Percentiles rank a stretch among this genome's conserved stretches.
Conservation (phyloP, 495 filamentous ascomycete genomes). For the Penicillium daleae region DNA sequence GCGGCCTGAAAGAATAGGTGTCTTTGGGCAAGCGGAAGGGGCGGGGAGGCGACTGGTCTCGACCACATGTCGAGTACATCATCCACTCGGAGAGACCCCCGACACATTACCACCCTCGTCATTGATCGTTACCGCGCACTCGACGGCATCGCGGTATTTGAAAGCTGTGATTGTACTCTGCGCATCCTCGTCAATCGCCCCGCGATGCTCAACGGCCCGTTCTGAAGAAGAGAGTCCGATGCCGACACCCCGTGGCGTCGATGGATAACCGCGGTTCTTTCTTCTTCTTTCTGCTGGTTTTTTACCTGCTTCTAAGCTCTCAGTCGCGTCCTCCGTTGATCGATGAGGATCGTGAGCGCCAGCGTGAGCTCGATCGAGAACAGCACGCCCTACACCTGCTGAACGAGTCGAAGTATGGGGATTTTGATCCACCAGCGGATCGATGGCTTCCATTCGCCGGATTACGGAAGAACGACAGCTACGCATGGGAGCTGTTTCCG, state of each 20-base stretch:
- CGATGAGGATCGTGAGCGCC: constrained; percentile 50
- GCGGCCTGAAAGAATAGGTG: constrained; percentile 16
- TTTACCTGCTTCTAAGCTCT: constrained; percentile 54
- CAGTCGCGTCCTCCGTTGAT: constrained; percentile 50
- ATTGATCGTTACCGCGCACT: constrained; percentile 26
- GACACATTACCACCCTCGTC: constrained; percentile 30
- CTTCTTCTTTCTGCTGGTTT: constrained; percentile 52
- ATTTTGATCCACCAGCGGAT: constrained; percentile 63
- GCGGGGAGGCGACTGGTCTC: constrained; percentile 28
- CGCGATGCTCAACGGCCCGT: constrained; percentile 31
- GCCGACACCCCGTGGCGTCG: constrained; percentile 37
- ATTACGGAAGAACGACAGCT: constrained; percentile 70
- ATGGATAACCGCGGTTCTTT: constrained; percentile 57
- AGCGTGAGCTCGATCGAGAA: constrained; percentile 52
- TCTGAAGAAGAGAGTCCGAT: constrained; percentile 39
- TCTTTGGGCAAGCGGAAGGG: constrained; percentile 20
- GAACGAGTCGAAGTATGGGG: constrained; percentile 73
- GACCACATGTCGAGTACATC: constrained; percentile 41
- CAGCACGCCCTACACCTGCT: constrained; percentile 64
- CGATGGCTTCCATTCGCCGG: constrained; percentile 79
- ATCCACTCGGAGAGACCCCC: constrained; percentile 35
- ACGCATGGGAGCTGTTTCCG: constrained; percentile 68
- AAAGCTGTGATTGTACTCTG: not conserved
- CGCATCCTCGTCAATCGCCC: constrained; percentile 14
- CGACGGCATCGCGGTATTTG: constrained; percentile 7